Percentiles rank a stretch among this genome's conserved stretches.
These are phyloP conservation scores for Aspergillus mulundensis DNA, from an alignment of 495 filamentous ascomycete genomes.

Conservation along the genomic window DNA sequence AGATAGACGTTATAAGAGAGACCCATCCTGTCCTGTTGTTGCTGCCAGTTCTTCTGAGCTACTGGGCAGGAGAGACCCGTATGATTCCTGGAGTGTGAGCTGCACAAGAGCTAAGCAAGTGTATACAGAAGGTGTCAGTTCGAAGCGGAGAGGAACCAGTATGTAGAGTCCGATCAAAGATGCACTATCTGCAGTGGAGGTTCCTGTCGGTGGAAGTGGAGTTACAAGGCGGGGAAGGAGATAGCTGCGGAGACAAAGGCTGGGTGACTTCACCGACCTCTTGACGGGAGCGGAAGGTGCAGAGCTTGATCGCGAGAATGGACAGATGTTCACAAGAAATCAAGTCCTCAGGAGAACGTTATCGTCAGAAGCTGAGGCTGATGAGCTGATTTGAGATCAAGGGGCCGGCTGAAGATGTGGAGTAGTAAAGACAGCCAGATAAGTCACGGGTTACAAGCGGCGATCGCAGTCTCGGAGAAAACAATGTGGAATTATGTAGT, in stretches of 20 bases:
- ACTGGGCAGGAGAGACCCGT: background rate
- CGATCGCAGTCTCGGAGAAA: background rate
- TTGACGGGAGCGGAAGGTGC: background rate
- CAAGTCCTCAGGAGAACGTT: background rate
- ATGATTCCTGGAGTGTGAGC: slow-evolving; percentile 19
- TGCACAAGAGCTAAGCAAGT: slow-evolving; percentile 6
- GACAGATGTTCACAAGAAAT: background rate
- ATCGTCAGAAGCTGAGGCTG: background rate
- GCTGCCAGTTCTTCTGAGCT: slow-evolving; percentile 13
- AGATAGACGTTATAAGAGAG: slow-evolving; percentile 95
- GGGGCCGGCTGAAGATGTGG: background rate
- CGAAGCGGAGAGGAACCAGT: background rate
- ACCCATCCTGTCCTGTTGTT: slow-evolving; percentile 62
- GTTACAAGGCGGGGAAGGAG: slow-evolving; percentile 12
- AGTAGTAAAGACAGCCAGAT: slow-evolving; percentile 1
- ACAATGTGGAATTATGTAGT: background rate
- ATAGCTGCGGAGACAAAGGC: background rate
- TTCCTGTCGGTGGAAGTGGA: slow-evolving; percentile 12
- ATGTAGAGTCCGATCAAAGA: background rate
- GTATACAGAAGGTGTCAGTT: slow-evolving; percentile 4
- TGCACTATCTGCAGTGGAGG: slow-evolving; percentile 5
- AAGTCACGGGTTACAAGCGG: slow-evolving; percentile 6
- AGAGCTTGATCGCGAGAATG: background rate
- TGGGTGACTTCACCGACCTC: background rate
- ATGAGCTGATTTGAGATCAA: slow-evolving; percentile 2